Percentiles rank a stretch among this genome's conserved stretches.
Conservation (phyloP, 2,329 filamentous ascomycete species). For the Fusarium oligoseptatum region DNA sequence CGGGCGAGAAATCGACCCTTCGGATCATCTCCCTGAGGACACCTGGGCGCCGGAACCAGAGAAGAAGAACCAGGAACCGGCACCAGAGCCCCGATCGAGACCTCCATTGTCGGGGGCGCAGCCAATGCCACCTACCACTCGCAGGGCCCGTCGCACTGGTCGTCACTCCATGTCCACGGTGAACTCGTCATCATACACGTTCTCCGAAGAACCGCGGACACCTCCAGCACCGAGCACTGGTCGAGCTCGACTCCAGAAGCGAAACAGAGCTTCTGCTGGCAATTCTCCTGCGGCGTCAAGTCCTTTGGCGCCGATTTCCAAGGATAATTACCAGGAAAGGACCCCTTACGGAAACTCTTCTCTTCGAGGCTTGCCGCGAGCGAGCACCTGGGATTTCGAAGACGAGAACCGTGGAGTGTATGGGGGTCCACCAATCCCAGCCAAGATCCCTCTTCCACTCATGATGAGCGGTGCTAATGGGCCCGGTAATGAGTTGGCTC, state of each 20-base stretch:
- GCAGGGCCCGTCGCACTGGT: constrained; percentile 65
- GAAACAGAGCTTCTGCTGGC: constrained; percentile 59
- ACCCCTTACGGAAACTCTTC: constrained; percentile 49
- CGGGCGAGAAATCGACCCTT: constrained; percentile 82
- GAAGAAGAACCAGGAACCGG: constrained; percentile 53
- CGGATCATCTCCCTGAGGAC: constrained; percentile 82
- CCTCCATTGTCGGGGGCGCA: constrained; percentile 66
- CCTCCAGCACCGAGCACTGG: constrained; percentile 54
- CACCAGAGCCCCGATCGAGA: constrained; percentile 54
- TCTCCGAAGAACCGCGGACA: constrained; percentile 51
- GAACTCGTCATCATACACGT: constrained; percentile 47
- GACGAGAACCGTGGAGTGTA: constrained; percentile 64
- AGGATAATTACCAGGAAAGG: constrained; percentile 65
- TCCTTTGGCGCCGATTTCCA: constrained; percentile 66
- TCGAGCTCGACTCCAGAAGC: constrained; percentile 76
- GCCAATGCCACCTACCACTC: constrained; percentile 63
- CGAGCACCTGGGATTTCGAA: constrained; percentile 66
- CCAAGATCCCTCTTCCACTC: constrained; percentile 73
- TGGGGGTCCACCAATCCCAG: constrained; percentile 71
- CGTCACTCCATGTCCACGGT: constrained; percentile 62
- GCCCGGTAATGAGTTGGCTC: constrained; percentile 65
- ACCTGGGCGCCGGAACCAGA: constrained; percentile 84
- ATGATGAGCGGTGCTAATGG: constrained; percentile 63
- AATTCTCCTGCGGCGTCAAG: constrained; percentile 56
- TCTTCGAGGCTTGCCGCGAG: constrained; percentile 56